Conservation (phyloP, 2,329 filamentous ascomycete genomes). For the Paraphaeosphaeria sporulosa region DNA sequence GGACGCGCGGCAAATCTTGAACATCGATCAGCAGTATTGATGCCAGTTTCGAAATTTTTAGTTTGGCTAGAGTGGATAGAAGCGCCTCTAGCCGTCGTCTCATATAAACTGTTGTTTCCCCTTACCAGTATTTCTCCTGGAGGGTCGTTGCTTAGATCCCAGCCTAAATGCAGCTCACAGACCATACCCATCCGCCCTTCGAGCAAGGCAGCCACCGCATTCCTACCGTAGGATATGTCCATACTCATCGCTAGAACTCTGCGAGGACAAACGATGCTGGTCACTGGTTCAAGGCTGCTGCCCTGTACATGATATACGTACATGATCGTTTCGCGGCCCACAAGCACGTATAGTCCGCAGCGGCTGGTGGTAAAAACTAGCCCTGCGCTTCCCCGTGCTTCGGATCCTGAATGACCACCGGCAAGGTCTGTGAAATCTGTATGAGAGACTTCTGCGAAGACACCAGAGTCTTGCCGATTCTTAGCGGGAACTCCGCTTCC, state of each 20-base stretch:
- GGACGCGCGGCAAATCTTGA: conserved; percentile 12
- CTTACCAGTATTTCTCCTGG: conserved; percentile 22
- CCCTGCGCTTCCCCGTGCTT: conserved; percentile 23
- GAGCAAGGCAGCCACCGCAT: conserved; percentile 66
- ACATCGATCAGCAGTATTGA: conserved; percentile 15
- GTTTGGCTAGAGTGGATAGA: conserved; percentile 21
- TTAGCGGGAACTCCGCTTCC: conserved; percentile 38
- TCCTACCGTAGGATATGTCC: conserved; percentile 64
- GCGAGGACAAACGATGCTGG: conserved; percentile 64
- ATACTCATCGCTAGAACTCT: conserved; percentile 68
- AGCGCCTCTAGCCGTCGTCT: conserved; percentile 16
- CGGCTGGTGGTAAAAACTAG: conserved; percentile 62
- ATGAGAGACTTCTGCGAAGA: conserved; percentile 25
- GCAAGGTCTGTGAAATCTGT: conserved; percentile 48
- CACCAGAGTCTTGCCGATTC: conserved; percentile 9
- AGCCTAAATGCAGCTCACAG: conserved; percentile 54
- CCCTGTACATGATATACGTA: conserved; percentile 62
- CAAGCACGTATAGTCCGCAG: conserved; percentile 66
- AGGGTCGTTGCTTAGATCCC: conserved; percentile 3
- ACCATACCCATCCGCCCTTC: conserved; percentile 68
- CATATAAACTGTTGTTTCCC: conserved; percentile 17
- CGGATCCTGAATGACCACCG: conserved; percentile 26
- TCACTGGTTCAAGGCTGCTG: conserved; percentile 54
- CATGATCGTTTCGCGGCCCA: conserved; percentile 62
- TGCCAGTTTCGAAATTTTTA: conserved; percentile 17